These are phyloP conservation scores for Scleromitrula shiraiana DNA, from an alignment of 2,329 filamentous ascomycete genomes.

Conservation along the genomic window DNA sequence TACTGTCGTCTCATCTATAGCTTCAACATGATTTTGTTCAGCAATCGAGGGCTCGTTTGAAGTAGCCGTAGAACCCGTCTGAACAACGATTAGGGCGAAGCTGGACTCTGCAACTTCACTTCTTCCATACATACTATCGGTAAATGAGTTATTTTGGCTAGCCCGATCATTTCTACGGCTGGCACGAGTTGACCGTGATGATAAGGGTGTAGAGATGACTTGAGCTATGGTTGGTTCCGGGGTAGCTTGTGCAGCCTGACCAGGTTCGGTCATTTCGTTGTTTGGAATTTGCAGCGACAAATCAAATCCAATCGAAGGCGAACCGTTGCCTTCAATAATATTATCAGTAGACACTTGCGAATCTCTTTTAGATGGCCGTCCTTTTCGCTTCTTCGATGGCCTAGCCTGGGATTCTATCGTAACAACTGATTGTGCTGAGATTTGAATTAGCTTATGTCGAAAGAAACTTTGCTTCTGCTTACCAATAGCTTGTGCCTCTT, in stretches of 20 bases:
- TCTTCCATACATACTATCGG: constrained; percentile 2
- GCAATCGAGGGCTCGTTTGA: not conserved
- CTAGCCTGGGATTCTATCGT: not conserved
- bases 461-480: not conserved
- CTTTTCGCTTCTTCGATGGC: constrained; percentile 13
- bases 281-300: not conserved
- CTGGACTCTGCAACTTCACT: not conserved
- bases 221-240: not conserved
- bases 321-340: too few species aligned
- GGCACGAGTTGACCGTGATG: not conserved
- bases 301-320: not conserved
- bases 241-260: not conserved
- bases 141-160: constrained; percentile 4
- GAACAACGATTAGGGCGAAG: not conserved
- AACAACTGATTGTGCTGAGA: not conserved
- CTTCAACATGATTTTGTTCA: not conserved
- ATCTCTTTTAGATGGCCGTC: constrained; percentile 4
- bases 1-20: constrained; percentile 4
- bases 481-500: constrained; percentile 12
- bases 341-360: too few species aligned
- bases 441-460: not conserved
- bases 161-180: not conserved
- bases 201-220: not conserved
- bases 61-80: not conserved
- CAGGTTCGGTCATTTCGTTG: not conserved